Evolutionary conservation across 2,329 filamentous ascomycete species (phyloP).

Genomic region (Hortaea sp.): DNA sequence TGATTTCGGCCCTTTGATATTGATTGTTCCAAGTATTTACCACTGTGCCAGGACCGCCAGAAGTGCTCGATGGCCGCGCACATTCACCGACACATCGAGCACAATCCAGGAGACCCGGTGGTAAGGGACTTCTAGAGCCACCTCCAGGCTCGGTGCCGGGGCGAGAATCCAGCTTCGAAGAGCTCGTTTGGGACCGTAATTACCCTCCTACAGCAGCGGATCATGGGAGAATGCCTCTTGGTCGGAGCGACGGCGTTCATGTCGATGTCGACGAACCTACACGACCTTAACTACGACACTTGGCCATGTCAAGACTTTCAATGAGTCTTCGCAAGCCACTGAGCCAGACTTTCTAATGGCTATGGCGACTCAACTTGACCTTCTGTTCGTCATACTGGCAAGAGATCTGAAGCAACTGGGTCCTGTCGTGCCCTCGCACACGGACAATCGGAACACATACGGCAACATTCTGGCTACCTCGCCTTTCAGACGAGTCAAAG

Average conservation of each 20-base stretch:
- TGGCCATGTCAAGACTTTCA: background rate
- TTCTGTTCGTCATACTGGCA: background rate
- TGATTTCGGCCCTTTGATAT: too few species aligned
- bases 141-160: background rate
- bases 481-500: background rate
- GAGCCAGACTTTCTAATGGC: conserved; percentile 1
- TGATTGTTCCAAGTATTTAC: too few species aligned
- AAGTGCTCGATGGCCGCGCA: background rate
- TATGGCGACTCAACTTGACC: background rate
- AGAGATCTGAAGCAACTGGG: background rate
- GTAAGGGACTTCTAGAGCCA: background rate
- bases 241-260: conserved; percentile 1
- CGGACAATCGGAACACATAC: background rate
- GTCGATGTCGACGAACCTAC: background rate
- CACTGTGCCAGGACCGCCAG: background rate
- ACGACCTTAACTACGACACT: background rate
- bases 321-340: background rate
- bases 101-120: background rate
- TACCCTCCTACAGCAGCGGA: background rate
- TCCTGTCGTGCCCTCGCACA: background rate
- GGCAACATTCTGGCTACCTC: background rate
- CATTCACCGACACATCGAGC: background rate
- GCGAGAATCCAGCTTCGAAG: background rate
- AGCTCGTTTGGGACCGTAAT: background rate
- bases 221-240: background rate